Evolutionary conservation across 306 rosid genomes (phyloP).

Genomic region (Pyrus pyrifolia): DNA sequence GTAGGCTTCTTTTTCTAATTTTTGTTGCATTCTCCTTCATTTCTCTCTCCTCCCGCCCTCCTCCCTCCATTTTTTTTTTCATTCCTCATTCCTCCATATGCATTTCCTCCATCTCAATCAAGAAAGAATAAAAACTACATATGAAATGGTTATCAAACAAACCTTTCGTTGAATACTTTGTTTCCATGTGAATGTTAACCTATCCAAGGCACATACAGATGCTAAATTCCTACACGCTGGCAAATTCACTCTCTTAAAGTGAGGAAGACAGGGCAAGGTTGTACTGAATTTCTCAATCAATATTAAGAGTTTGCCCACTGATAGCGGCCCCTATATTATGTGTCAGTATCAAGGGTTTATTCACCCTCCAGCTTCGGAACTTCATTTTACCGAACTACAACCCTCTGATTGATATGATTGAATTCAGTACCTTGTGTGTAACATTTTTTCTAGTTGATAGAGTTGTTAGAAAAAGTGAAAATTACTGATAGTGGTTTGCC

Average conservation of each 20-base stretch:
- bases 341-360: background rate
- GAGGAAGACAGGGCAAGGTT: background rate
- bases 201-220: background rate
- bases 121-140: too few species aligned
- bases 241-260: background rate
- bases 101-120: too few species aligned
- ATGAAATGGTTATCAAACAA: too few species aligned
- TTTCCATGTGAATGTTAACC: background rate
- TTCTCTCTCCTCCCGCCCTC: too few species aligned
- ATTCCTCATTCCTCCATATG: too few species aligned
- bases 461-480: background rate
- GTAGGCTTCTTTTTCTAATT: too few species aligned
- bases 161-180: background rate
- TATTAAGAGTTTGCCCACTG: background rate
- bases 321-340: background rate
- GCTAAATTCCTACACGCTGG: background rate
- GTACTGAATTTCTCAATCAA: background rate
- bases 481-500: conserved; percentile 5
- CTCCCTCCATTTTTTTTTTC: too few species aligned
- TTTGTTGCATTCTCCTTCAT: too few species aligned
- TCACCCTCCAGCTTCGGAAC: background rate
- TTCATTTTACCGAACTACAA: background rate
- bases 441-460: background rate
- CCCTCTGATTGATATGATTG: background rate
- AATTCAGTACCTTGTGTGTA: background rate